Base-by-base conservation (phyloP, 2,329 filamentous ascomycete species). In the Trichoderma sp. region DNA sequence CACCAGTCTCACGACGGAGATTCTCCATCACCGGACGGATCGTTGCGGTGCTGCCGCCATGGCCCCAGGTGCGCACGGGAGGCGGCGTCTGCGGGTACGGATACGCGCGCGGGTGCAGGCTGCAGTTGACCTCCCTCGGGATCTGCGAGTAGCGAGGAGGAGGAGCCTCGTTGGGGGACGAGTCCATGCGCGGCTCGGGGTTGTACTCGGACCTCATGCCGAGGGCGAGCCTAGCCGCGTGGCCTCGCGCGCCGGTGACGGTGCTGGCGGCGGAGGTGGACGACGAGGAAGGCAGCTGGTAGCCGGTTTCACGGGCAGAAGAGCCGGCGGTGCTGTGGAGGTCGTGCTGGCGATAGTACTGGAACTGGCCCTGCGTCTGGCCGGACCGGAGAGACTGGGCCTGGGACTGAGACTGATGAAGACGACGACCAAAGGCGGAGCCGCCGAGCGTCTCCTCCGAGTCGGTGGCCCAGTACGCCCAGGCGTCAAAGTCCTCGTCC, bases 401-500 rank as follows among this genome's bases (percentile, higher is more conserved):
- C 6, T 39, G 48, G 14, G 34, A 39, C 34, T 39, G 34, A 3
- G 12, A 24, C 21, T 24, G 21, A 24, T 24, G 21, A 24, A 24
- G 21, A 24, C 21, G 34, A 3, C 34, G 34, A 5, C 10, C 10
- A 39, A 39, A 39, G 34, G 44, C 19, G 2, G 52, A 34, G 19
- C 39, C 39, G 21, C 44, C 56, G 12, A 51, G 58, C 5, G 57
- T 64, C 10, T 51, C 58, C 21, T 65, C 63, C 10, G 63, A 65
- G 43, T 61, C 57, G 24, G 64, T 58, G 24, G 58, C 59, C 64
- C 64, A 66, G 45, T 66, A 58, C 3, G 60, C 51, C 64, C 64
- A 66, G 7, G 64, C 34, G 12, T 66, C 64, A 43, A 57, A 30
- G 15, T 66, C 50, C 7, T 66, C 64, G 3, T 66, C 52, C 17